Percentiles rank a stretch among this genome's conserved stretches.
Evolutionary conservation across 345 rosid genomes (phyloP).

Genomic region (Lepidium didymum): DNA sequence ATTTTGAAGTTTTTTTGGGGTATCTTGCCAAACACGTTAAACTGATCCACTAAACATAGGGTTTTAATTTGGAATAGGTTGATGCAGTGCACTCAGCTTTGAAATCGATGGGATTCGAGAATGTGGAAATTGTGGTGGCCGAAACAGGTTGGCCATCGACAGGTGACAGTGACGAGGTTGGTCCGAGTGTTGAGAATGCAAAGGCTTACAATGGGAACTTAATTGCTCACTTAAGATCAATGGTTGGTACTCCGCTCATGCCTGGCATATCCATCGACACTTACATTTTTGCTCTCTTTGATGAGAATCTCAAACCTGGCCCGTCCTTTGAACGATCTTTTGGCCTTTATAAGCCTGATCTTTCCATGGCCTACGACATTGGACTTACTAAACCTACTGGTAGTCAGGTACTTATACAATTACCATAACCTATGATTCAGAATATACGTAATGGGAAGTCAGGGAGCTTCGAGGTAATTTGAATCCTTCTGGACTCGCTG

Average conservation of each 20-base stretch:
- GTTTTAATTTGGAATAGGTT: constrained; percentile 38
- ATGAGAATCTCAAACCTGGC: constrained; percentile 74
- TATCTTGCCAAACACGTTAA: not conserved
- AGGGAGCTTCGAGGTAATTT: no score
- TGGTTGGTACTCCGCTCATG: constrained; percentile 82
- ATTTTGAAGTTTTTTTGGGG: no score
- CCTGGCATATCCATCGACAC: constrained; percentile 84
- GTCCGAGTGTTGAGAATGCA: constrained; percentile 75
- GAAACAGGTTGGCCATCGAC: constrained; percentile 91
- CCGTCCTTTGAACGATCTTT: constrained; percentile 65
- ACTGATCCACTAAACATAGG: not conserved
- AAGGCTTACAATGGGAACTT: constrained; percentile 75
- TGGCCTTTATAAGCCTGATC: constrained; percentile 68
- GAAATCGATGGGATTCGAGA: constrained; percentile 62
- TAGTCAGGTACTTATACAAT: constrained; percentile 15
- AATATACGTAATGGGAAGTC: no score
- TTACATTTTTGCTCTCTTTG: constrained; percentile 77
- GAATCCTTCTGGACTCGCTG: no score
- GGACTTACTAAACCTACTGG: constrained; percentile 48
- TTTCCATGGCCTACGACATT: constrained; percentile 52
- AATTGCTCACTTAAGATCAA: constrained; percentile 62
- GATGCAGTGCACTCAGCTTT: constrained; percentile 81
- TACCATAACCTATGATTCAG: not conserved
- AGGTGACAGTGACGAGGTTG: constrained; percentile 67
- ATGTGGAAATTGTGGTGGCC: constrained; percentile 66